Conservation (phyloP, 2,329 filamentous ascomycete species). For the Alternaria arbusti region DNA sequence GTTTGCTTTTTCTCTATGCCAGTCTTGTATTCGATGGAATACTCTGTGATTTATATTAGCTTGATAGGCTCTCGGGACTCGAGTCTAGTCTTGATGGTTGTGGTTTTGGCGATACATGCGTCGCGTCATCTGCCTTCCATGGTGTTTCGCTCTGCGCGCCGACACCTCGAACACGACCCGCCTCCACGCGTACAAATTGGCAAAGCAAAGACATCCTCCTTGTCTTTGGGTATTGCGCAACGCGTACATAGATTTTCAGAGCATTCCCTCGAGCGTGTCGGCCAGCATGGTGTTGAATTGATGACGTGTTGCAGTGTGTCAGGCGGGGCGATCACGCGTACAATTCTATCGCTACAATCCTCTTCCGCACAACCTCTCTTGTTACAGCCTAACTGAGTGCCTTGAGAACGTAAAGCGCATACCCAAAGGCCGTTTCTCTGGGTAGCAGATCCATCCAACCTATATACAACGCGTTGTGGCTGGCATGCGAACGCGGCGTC, state of each 20-base stretch:
- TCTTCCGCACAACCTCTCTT: background rate
- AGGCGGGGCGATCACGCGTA: constrained; percentile 17
- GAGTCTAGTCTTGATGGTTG: background rate
- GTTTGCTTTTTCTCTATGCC: background rate
- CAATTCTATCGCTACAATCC: constrained; percentile 10
- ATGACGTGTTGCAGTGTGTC: constrained; percentile 12
- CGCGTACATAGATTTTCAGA: background rate
- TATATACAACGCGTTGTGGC: background rate
- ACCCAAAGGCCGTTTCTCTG: background rate
- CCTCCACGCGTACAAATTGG: background rate
- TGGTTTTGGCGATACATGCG: background rate
- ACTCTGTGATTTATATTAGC: background rate
- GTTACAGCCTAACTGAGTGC: background rate
- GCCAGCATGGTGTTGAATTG: background rate
- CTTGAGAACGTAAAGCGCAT: background rate
- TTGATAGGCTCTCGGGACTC: background rate
- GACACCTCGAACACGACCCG: background rate
- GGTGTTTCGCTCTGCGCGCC: background rate
- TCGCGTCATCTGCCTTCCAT: background rate
- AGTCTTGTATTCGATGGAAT: background rate
- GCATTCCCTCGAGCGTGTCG: background rate
- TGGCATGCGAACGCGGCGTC: background rate
- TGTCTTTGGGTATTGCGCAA: background rate
- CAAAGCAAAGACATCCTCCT: background rate
- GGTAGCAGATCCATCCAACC: background rate